Base-by-base conservation (phyloP, 2,329 filamentous ascomycete species). In the Pseudogymnoascus pannorum region DNA sequence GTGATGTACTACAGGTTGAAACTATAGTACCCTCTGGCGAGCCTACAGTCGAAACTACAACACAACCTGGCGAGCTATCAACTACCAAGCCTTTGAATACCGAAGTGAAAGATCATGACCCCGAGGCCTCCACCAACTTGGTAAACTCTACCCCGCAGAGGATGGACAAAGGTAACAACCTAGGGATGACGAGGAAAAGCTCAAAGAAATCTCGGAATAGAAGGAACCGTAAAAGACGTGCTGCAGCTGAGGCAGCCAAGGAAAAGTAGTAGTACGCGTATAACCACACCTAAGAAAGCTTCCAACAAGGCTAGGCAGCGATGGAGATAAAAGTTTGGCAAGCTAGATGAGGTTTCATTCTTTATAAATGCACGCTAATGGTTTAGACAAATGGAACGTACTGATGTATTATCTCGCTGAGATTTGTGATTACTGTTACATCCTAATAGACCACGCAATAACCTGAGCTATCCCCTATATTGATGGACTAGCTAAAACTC, bases 401-500 rank as follows among this genome's bases (percentile, higher is more conserved):
- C 48, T 54, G 16, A 20, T 33, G 48, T 54, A 54, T 54, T 54
- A 24, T 54, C 44, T 54, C 48, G 26, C n/a, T 20, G 48, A 33
- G 26, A 54, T 54, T 54, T 54, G 48, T 54, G 48, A 54, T 54
- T 54, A 54, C 26, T 54, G 26, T 31, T 54, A 54, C 48, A 54
- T 54, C 48, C 48, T 26, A 54, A 54, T 5, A 26, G 48, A 20
- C 26, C 44, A 54, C 14, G 44, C 44, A 54, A 54, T 54, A 54
- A 54, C 44, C 44, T 18, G 16, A 33, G 48, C 48, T 54, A 54
- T 33, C 48, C 48, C 48, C 48, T 54, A 54, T 31, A 54, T 54
- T 54, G n/a, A 24, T 20, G 48, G 48, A 54, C 48, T 54, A 54
- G 48, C 48, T 54, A 54, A 54, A 54, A 54, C 48, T 54, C 48